A percentile compares a stretch with the other conserved stretches of the same genome.
Conservation (phyloP, 306 rosid species). For the Sechiopsis laciniata region DNA sequence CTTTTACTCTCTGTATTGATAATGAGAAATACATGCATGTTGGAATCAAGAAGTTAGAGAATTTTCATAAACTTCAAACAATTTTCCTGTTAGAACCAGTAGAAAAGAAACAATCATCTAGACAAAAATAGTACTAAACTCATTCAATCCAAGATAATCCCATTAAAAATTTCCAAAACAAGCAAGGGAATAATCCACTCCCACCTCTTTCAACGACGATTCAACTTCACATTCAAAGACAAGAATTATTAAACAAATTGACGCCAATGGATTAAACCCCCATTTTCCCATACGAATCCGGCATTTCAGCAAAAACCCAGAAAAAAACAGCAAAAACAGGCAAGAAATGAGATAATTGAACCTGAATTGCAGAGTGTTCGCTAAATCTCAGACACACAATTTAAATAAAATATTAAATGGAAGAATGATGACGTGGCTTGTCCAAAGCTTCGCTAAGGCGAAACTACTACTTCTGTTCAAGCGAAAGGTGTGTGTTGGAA, state of each 20-base stretch:
- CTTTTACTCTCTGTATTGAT: background rate
- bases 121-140: background rate
- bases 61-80: background rate
- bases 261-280: background rate
- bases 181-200: background rate
- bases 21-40: background rate
- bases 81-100: background rate
- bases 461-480: too few relatives aligned
- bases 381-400: too few relatives aligned
- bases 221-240: background rate
- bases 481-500: too few relatives aligned
- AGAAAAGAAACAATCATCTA: background rate
- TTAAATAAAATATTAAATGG: too few relatives aligned
- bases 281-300: background rate
- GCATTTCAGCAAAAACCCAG: background rate
- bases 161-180: background rate
- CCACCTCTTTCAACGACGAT: background rate
- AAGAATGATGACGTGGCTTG: too few relatives aligned
- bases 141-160: background rate
- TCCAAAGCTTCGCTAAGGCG: too few relatives aligned
- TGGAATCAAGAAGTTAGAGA: background rate
- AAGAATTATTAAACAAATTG: background rate
- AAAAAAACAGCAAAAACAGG: background rate
- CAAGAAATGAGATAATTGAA: slow-evolving; percentile 5
- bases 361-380: slow-evolving; percentile 65